Base-by-base conservation (phyloP, 2,329 filamentous ascomycete species). In the Clarireedia sp. region DNA sequence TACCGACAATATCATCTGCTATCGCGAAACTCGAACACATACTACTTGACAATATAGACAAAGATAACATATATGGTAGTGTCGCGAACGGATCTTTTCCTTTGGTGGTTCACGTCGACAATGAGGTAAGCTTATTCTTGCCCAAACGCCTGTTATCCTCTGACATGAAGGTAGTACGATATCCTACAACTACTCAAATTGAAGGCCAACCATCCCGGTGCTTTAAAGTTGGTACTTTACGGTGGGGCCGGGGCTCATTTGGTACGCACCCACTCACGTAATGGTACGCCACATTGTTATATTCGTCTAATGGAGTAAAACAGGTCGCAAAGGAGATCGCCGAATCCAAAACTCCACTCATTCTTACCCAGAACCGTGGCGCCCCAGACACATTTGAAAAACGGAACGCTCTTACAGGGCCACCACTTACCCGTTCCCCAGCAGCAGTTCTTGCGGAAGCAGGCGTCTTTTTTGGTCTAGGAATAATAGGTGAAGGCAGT, bases 241-340 rank as follows among this genome's bases (percentile, higher is more conserved):
- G 74, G 74, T 24, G 73, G 69, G 4, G 62, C 67, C 26, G 71
- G 69, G 21, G 69, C 73, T n/a, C 71, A 70, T 16, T 60, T 68
- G 38, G 71, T 73, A 64, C 64, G 43, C 24, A 45, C 16, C 5
- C 26, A 45, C 16, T 4, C 26, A 12, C n/a, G 23, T 14, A 21
- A 19, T 17, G 12, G 3, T 40, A 24, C 5, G 9, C 40, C 23
- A 4, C 47, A 46, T 41, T 48, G 12, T 17, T 21, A 7, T 36
- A 47, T 4, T n/a, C 24, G 9, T 36, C 33, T 21, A 26, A 29
- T 29, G 17, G 26, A 59, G 48, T 48, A 16, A 37, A 10, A 8
- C 24, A 72, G 70, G 66, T 73, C 4, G 73, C 71, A 14, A 59
- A 68, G 21, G 70, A 73, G 24, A 67, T 75, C 3, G 72, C 73